Percentiles rank a stretch among this genome's conserved stretches.
These are phyloP conservation scores for Pulveroboletus sp. DNA, from an alignment of 768 basidiomycete species.

Conservation along the genomic window DNA sequence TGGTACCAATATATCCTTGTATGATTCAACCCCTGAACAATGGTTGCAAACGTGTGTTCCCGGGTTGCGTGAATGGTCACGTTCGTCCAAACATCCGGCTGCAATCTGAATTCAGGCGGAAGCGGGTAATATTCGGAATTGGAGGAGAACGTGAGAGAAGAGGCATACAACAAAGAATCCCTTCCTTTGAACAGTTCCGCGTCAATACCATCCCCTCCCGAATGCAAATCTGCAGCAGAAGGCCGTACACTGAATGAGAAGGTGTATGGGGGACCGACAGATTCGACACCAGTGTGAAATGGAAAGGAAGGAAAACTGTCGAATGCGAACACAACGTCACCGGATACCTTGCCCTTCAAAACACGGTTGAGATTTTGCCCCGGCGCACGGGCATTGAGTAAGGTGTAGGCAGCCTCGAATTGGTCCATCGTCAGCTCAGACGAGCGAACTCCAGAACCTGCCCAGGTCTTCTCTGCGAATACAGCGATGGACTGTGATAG, in stretches of 20 bases:
- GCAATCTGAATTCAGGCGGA: slow-evolving; percentile 24
- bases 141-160: slow-evolving; percentile 37
- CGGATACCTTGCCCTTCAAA: slow-evolving; percentile 22
- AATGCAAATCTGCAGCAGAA: slow-evolving; percentile 7
- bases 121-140: slow-evolving; percentile 36
- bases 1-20: slow-evolving; percentile 29
- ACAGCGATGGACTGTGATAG: slow-evolving; percentile 38
- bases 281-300: slow-evolving; percentile 29
- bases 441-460: slow-evolving; percentile 34
- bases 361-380: slow-evolving; percentile 42
- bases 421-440: slow-evolving; percentile 32
- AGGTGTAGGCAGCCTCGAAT: slow-evolving; percentile 34
- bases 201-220: slow-evolving; percentile 8
- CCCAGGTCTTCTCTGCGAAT: slow-evolving; percentile 41
- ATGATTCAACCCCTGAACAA: slow-evolving; percentile 17
- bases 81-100: slow-evolving; percentile 27
- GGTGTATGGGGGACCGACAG: slow-evolving; percentile 42
- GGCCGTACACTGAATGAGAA: slow-evolving; percentile 38
- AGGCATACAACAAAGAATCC: slow-evolving; percentile 34
- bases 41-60: slow-evolving; percentile 31
- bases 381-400: slow-evolving; percentile 36
- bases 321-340: slow-evolving; percentile 30
- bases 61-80: slow-evolving; percentile 37
- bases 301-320: slow-evolving; percentile 15
- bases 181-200: slow-evolving; percentile 32